Percentiles rank a stretch among this genome's conserved stretches.
Conservation (phyloP, 2,329 filamentous ascomycete genomes). For the Sphaerulina musiva region DNA sequence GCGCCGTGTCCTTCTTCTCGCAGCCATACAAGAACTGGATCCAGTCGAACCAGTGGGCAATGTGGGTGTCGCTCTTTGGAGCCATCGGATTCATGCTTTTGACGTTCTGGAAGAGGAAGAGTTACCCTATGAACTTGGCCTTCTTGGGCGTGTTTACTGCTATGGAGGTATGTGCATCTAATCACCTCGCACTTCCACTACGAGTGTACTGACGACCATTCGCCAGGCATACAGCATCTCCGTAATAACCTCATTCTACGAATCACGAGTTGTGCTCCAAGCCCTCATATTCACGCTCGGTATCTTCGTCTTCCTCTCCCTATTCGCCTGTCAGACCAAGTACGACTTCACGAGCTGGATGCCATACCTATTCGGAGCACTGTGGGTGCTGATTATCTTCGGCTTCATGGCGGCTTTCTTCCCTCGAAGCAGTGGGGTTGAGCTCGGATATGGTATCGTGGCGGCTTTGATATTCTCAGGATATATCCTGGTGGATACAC, state of each 20-base stretch:
- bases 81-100: conserved; percentile 77
- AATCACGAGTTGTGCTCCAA: conserved; percentile 76
- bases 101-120: conserved; percentile 75
- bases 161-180: conserved; percentile 52
- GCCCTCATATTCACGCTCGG: conserved; percentile 76
- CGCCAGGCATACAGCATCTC: conserved; percentile 72
- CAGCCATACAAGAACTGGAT: conserved; percentile 76
- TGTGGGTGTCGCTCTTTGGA: conserved; percentile 80
- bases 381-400: conserved; percentile 88
- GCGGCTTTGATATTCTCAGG: conserved; percentile 83
- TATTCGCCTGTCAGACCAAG: conserved; percentile 94
- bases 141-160: conserved; percentile 88
- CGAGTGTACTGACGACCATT: background rate
- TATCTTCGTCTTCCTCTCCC: conserved; percentile 57
- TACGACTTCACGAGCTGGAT: conserved; percentile 98
- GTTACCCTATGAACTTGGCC: conserved; percentile 72
- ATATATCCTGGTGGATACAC: conserved; percentile 94
- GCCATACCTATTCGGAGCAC: conserved; percentile 82
- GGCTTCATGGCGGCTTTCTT: conserved; percentile 90
- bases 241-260: conserved; percentile 87
- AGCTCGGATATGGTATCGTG: conserved; percentile 78
- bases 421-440: conserved; percentile 70
- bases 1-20: conserved; percentile 80
- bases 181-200: background rate
- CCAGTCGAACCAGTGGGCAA: conserved; percentile 71